phyloP scores from a whole-genome alignment of 148 eudicot genomes.

The Silene conica region DNA sequence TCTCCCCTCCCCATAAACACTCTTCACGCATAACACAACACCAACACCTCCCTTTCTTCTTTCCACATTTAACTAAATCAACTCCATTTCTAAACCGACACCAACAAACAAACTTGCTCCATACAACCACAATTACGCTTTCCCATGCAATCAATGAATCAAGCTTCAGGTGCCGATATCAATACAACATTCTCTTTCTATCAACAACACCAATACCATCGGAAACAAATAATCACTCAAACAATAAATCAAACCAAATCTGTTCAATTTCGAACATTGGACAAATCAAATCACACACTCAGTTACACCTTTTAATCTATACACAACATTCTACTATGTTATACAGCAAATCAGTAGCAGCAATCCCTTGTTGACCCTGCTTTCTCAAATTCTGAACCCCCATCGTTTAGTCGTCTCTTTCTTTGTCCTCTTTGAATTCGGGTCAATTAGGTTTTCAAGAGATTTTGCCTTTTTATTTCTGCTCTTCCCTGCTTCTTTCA shows the following conservation, averaged over 20 bases:
- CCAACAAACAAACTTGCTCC: too few relatives aligned
- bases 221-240: slow-evolving; percentile 14
- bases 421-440: slow-evolving; percentile 76
- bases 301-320: slow-evolving; percentile 33
- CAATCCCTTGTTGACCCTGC: background rate
- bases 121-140: too few relatives aligned
- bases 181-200: background rate
- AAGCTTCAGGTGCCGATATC: too few relatives aligned
- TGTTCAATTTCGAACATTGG: slow-evolving; percentile 16
- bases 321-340: slow-evolving; percentile 21
- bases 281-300: slow-evolving; percentile 27
- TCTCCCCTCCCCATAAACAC: too few relatives aligned
- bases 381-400: slow-evolving; percentile 74
- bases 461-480: slow-evolving; percentile 85
- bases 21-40: too few relatives aligned
- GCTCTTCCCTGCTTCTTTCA: slow-evolving; percentile 92
- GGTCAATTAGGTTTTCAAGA: slow-evolving; percentile 85
- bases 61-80: too few relatives aligned
- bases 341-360: slow-evolving; percentile 18
- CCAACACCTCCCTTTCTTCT: background rate
- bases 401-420: slow-evolving; percentile 80
- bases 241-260: slow-evolving; percentile 21
- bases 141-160: too few relatives aligned
- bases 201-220: slow-evolving; percentile 7
- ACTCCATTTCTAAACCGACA: too few relatives aligned